Evolutionary conservation across 768 basidiomycete species (phyloP), one percentile per base, ranked within the genome.

Genomic region (Gymnopilus dilepis): DNA sequence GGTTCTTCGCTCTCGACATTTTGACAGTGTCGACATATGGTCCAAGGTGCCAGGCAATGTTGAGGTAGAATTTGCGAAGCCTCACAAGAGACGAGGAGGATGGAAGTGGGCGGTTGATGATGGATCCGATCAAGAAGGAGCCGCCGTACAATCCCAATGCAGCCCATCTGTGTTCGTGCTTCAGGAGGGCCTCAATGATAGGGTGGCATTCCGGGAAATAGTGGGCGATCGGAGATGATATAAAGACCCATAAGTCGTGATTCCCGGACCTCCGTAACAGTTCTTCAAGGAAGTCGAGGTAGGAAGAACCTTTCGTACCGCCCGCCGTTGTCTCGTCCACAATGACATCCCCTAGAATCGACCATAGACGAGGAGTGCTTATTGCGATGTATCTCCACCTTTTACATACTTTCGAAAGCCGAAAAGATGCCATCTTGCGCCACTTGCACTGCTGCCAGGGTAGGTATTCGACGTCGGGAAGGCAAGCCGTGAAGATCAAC

Each of bases 361-460:
- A 30, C 58, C 58, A 59, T 11, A 59, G 40, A 7, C 17, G 26
- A 4, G 58, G 50, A 6, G 34, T 51, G 47, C n/a, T 38, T 12
- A 59, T 48, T 9, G 58, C 58, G 22, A 59, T 24, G 11, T 50
- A n/a, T 12, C 58, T 34, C 58, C 58, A 59, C 26, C 40, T 41
- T n/a, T 40, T 28, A 41, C 58, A 51, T 22, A 59, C 58, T 31
- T 59, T 43, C 4, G 56, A 58, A 38, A 58, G 30, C 30, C 56
- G 56, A 48, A 58, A 50, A 1, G 56, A 58, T 11, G 56, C 22
- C 34, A 47, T 22, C 5, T 30, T 34, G 3, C 3, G 11, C 56
- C 56, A 58, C 22, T 30, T 37, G 6, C 33, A 45, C 19, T 47
- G 31, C 4, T 26, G 28, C 56, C 43, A 58, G 19, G 56, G 33